A percentile compares a stretch with the other conserved stretches of the same genome.
Evolutionary conservation across 495 filamentous ascomycete species (phyloP).

Genomic region (Margaritispora aquatica): DNA sequence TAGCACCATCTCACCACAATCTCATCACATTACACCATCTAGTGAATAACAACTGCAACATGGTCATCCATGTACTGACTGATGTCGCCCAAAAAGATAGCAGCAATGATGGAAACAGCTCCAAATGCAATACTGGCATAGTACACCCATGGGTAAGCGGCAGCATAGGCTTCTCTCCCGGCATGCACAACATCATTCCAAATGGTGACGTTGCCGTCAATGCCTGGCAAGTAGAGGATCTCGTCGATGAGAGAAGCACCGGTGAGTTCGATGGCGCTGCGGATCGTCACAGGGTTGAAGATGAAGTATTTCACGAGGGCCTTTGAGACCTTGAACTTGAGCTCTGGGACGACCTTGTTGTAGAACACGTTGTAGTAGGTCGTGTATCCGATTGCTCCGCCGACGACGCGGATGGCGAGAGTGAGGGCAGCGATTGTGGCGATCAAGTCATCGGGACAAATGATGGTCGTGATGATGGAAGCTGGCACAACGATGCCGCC

Average conservation of each 20-base stretch:
- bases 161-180: constrained; percentile 54
- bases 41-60: constrained; percentile 57
- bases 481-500: constrained; percentile 70
- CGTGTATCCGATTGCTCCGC: constrained; percentile 64
- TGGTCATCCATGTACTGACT: constrained; percentile 59
- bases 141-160: constrained; percentile 61
- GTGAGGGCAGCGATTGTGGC: constrained; percentile 71
- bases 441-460: constrained; percentile 66
- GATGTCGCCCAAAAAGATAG: constrained; percentile 58
- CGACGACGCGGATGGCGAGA: constrained; percentile 64
- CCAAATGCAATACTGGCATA: constrained; percentile 64
- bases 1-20: not conserved
- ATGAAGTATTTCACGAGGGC: constrained; percentile 50
- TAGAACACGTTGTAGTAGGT: constrained; percentile 74
- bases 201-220: constrained; percentile 43
- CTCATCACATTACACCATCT: not conserved
- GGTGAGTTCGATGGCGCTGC: constrained; percentile 49
- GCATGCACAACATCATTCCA: constrained; percentile 51
- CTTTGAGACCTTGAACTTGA: constrained; percentile 44
- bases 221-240: constrained; percentile 47
- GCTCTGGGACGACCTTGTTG: constrained; percentile 52
- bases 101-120: constrained; percentile 49
- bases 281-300: constrained; percentile 34
- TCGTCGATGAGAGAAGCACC: constrained; percentile 47
- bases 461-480: constrained; percentile 65